Conservation (phyloP, 2,329 filamentous ascomycete genomes). For the Alternaria brassicae region DNA sequence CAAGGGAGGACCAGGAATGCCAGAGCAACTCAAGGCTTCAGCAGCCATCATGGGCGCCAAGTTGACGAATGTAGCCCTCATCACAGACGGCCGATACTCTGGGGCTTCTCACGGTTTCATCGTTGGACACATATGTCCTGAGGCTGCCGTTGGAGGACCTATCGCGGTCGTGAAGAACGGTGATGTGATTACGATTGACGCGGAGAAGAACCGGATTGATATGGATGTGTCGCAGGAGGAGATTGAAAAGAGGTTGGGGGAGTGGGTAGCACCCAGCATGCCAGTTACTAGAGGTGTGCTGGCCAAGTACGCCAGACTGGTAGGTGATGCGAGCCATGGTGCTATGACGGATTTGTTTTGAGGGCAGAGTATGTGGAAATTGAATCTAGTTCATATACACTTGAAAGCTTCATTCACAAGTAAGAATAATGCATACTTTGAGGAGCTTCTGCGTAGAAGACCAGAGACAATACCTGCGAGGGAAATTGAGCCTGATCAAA, state of each 20-base stretch:
- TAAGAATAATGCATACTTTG: neutral
- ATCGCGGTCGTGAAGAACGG: conserved; percentile 83
- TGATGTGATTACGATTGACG: conserved; percentile 86
- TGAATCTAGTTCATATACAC: neutral
- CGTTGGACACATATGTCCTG: conserved; percentile 89
- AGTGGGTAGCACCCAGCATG: conserved; percentile 74
- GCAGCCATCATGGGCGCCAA: conserved; percentile 93
- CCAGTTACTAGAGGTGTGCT: conserved; percentile 81
- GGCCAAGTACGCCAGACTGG: conserved; percentile 87
- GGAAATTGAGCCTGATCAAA: neutral
- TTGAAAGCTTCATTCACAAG: too few species aligned
- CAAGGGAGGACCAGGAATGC: conserved; percentile 94
- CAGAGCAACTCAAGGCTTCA: conserved; percentile 86
- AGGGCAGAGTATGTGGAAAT: neutral
- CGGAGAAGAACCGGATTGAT: conserved; percentile 73
- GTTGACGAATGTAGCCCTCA: conserved; percentile 84
- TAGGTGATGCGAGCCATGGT: conserved; percentile 90
- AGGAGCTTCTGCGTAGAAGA: neutral
- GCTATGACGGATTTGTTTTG: conserved; percentile 83
- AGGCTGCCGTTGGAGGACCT: conserved; percentile 87
- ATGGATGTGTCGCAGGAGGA: conserved; percentile 78
- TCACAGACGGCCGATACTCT: conserved; percentile 90
- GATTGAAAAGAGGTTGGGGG: conserved; percentile 66
- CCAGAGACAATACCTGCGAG: neutral
- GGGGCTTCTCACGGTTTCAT: conserved; percentile 93